Evolutionary conservation across 2,329 filamentous ascomycete species (phyloP).

Genomic region (Paecilomyces formosus): DNA sequence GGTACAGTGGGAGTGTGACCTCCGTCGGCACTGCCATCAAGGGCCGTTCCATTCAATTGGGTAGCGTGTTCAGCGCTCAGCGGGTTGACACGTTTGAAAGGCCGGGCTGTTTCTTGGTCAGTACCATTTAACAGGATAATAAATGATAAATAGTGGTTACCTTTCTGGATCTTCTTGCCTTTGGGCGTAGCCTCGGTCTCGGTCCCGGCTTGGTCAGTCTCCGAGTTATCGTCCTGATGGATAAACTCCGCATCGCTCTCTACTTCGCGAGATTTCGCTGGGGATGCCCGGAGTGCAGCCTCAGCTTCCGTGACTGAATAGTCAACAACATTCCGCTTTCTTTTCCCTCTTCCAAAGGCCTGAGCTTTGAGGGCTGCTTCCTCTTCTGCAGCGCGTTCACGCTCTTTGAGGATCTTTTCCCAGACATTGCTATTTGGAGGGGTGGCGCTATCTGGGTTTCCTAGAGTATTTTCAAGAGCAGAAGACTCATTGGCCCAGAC

Average conservation of each 20-base stretch:
- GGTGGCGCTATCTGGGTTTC: constrained; percentile 45
- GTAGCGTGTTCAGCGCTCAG: neutral
- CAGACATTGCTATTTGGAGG: constrained; percentile 65
- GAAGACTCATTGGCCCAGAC: constrained; percentile 84
- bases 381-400: constrained; percentile 69
- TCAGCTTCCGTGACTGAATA: constrained; percentile 12
- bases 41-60: neutral
- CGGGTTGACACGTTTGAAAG: constrained; percentile 31
- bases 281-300: constrained; percentile 10
- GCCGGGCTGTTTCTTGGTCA: constrained; percentile 19
- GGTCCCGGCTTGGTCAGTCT: constrained; percentile 15
- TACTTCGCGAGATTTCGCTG: constrained; percentile 11
- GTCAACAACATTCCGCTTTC: constrained; percentile 53
- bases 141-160: constrained; percentile 4
- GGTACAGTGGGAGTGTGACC: neutral
- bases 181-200: constrained; percentile 19
- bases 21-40: constrained; percentile 13
- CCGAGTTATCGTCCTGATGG: constrained; percentile 18
- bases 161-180: constrained; percentile 9
- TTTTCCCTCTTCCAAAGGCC: constrained; percentile 76
- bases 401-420: constrained; percentile 80
- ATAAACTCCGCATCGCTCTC: constrained; percentile 27
- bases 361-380: constrained; percentile 63
- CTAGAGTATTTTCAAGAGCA: constrained; percentile 56
- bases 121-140: neutral